A percentile compares a stretch with the other conserved stretches of the same genome.
phyloP scores from a whole-genome alignment of 2,329 filamentous ascomycete species.

The Talaromyces piceae region DNA sequence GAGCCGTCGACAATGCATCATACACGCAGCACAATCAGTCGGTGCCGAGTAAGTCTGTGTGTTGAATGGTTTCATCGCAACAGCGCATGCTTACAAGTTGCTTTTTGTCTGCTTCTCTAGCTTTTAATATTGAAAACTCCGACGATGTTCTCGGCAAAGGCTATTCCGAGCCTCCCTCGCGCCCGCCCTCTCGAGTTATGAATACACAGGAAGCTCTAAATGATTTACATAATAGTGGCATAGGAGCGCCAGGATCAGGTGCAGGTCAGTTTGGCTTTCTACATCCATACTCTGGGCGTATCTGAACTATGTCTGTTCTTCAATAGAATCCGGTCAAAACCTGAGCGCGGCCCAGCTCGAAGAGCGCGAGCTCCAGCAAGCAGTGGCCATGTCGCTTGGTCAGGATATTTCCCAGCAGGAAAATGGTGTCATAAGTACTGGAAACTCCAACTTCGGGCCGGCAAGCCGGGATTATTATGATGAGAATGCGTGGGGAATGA shows the following conservation, averaged over 20 bases:
- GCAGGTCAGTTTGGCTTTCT: slow-evolving; percentile 4
- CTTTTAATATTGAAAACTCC: slow-evolving; percentile 31
- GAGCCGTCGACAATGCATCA: slow-evolving; percentile 8
- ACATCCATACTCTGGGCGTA: not conserved
- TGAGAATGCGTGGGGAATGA: slow-evolving; percentile 49
- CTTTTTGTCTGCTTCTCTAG: slow-evolving; percentile 14
- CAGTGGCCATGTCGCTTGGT: slow-evolving; percentile 40
- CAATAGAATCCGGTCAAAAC: slow-evolving; percentile 20
- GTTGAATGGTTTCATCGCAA: not conserved
- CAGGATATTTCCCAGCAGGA: slow-evolving; percentile 45
- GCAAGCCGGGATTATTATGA: slow-evolving; percentile 51
- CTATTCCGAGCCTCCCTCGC: slow-evolving; percentile 35
- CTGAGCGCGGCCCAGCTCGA: slow-evolving; percentile 37
- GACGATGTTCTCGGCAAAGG: slow-evolving; percentile 28
- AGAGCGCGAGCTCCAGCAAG: slow-evolving; percentile 39
- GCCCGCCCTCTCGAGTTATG: slow-evolving; percentile 41
- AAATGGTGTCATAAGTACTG: slow-evolving; percentile 42
- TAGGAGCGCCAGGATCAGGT: slow-evolving; percentile 24
- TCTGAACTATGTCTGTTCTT: slow-evolving; percentile 14
- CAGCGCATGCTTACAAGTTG: not conserved
- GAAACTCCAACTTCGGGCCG: slow-evolving; percentile 44
- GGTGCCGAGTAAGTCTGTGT: slow-evolving; percentile 19
- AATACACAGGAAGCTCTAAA: slow-evolving; percentile 24
- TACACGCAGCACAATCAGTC: slow-evolving; percentile 20
- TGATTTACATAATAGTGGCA: slow-evolving; percentile 15